phyloP scores from a whole-genome alignment of 192 early-diverging fungal genomes.

The Coemansia sp. region DNA sequence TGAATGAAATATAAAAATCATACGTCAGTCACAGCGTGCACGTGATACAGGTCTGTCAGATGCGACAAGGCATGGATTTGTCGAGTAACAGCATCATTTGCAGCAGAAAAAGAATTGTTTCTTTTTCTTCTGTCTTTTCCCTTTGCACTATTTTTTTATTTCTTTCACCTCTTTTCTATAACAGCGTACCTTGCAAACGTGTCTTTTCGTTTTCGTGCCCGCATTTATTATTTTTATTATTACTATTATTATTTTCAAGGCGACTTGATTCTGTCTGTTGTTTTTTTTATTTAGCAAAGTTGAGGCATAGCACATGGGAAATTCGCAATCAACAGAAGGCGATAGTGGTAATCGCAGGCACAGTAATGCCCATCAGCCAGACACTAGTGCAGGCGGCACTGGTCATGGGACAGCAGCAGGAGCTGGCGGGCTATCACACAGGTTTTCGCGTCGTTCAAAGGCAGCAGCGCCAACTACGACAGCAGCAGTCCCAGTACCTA shows the following conservation, averaged over 20 bases:
- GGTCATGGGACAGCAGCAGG: conserved; percentile 2
- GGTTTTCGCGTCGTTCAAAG: conserved; percentile 48
- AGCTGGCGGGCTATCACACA: conserved; percentile 31
- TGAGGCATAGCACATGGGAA: conserved; percentile 34
- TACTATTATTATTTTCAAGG: not conserved
- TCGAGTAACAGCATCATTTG: too few relatives aligned
- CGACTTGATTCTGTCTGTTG: not conserved
- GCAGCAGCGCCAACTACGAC: conserved; percentile 31
- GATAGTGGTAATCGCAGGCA: conserved; percentile 36
- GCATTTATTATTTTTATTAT: conserved; percentile 1
- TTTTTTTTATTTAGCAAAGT: not conserved
- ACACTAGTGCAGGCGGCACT: conserved; percentile 11
- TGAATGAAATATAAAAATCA: not conserved
- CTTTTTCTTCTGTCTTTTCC: not conserved
- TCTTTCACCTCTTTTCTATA: not conserved
- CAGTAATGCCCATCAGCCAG: conserved; percentile 25
- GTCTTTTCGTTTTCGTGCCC: conserved; percentile 2
- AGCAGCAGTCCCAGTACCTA: conserved; percentile 26
- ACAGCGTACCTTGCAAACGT: too few relatives aligned
- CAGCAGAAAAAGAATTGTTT: not conserved
- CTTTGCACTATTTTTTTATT: not conserved
- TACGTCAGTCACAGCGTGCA: not conserved
- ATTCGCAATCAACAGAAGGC: conserved; percentile 49
- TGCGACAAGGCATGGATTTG: too few relatives aligned
- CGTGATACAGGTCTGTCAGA: not conserved